A percentile compares a stretch with the other conserved stretches of the same genome.
Evolutionary conservation across 805 yeast genomes (phyloP).

Genomic region (Candida tallmaniae): DNA sequence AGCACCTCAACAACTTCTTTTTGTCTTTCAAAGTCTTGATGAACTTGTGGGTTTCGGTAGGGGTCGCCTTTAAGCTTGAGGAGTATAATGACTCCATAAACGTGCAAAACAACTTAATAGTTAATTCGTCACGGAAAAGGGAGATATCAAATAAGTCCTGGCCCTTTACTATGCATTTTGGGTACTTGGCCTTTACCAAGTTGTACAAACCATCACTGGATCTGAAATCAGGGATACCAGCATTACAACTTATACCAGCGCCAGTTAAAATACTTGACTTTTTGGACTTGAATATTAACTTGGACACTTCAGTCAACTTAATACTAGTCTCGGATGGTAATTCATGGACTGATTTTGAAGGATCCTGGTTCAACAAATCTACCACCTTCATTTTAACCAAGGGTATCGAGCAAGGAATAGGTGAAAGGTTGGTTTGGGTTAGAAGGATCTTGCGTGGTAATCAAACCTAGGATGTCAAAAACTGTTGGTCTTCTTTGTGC

Average conservation of each 20-base stretch:
- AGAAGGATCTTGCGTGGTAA: no score
- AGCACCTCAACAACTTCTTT: conserved; percentile 73
- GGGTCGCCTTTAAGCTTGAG: conserved; percentile 60
- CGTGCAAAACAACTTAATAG: conserved; percentile 72
- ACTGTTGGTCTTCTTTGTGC: no score
- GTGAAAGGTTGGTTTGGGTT: no score
- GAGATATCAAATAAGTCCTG: conserved; percentile 89
- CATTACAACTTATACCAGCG: conserved; percentile 95
- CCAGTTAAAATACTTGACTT: conserved; percentile 77
- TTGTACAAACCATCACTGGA: conserved; percentile 81
- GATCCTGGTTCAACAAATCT: conserved; percentile 15
- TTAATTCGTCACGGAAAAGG: conserved; percentile 62
- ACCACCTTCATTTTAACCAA: conserved; percentile 30
- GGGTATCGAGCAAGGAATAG: no score
- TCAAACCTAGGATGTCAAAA: no score
- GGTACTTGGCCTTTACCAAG: conserved; percentile 58
- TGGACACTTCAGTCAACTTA: conserved; percentile 35
- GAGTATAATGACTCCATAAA: conserved; percentile 81
- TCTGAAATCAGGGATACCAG: conserved; percentile 95
- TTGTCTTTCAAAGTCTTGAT: conserved; percentile 56
- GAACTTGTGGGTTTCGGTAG: conserved; percentile 82
- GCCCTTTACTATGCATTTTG: conserved; percentile 67
- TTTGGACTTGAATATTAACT: conserved; percentile 46
- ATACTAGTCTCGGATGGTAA: conserved; percentile 28
- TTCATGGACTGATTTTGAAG: conserved; percentile 11